phyloP scores from a whole-genome alignment of 176 grass and related monocot genomes.

The Carex myosuroides region DNA sequence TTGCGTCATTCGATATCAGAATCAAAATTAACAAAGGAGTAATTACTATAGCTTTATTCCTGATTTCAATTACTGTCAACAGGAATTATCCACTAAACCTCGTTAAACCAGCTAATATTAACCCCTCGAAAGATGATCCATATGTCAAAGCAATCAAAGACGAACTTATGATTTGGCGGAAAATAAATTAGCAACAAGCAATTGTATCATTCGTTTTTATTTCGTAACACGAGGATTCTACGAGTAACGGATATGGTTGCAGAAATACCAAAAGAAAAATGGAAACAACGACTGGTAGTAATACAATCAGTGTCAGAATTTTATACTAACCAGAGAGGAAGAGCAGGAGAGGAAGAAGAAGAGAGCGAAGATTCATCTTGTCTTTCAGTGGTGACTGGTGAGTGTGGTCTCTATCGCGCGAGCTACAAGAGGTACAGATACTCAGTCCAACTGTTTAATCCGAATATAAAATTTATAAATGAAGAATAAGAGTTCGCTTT shows the following conservation, averaged over 20 bases:
- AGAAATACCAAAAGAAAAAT: not conserved
- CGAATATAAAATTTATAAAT: too few relatives aligned
- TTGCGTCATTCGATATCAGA: not conserved
- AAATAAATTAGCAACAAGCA: not conserved
- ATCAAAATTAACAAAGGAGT: not conserved
- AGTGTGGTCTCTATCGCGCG: not conserved
- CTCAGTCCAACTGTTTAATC: not conserved
- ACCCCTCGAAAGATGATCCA: not conserved
- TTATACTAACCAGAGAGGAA: not conserved
- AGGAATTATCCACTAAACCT: not conserved
- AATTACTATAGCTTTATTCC: not conserved
- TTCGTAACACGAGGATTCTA: not conserved
- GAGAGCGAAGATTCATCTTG: not conserved
- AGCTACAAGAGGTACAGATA: not conserved
- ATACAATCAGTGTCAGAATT: not conserved
- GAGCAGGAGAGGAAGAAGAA: slow-evolving; percentile 15
- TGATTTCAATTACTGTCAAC: not conserved
- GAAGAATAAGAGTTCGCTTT: too few relatives aligned
- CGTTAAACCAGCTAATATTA: not conserved
- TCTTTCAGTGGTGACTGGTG: not conserved
- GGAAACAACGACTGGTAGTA: not conserved
- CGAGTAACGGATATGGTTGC: not conserved
- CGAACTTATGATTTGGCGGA: not conserved
- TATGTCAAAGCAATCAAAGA: not conserved
- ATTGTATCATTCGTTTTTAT: not conserved